Base-by-base conservation (phyloP, 2,329 filamentous ascomycete species). In the Alternaria sp. region DNA sequence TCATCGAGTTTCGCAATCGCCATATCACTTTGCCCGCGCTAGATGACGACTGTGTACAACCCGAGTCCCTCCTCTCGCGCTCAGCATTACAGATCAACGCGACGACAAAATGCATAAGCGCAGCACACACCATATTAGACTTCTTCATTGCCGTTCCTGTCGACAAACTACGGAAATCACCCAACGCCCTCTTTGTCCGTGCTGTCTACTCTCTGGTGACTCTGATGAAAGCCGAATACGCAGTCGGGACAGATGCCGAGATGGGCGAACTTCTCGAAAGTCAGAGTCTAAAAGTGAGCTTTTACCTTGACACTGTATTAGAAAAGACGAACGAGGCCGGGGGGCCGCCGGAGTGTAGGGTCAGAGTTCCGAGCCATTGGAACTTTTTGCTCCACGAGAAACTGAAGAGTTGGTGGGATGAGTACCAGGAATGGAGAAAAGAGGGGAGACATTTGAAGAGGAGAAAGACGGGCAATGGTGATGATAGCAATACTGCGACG, bases 21-120 rank as follows among this genome's bases (percentile, higher is more conserved):
- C 70, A 76, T 30, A 59, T 77, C 18, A 74, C 74, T 1, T 67
- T 78, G 3, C 76, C 76, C 5, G 73, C 74, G 3, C 64, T 78
- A 1, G 75, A 78, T 54, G 73, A 76, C 46, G 69, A 73, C 52
- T 68, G 67, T 28, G 60, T 76, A 9, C 74, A 78, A 44, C 75
- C 75, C 5, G 76, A 78, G 51, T 71, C 72, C 3, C 67, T 76
- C 1, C 66, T 75, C 3, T 73, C 74, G 0, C 73, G 73, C 30
- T 75, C 74, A 3, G 67, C 74, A 3, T 59, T 78, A 7, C 75
- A 78, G 58, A 74, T 77, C 59, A 76, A 77, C 41, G 75, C 76
- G 6, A 77, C 75, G 1, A 74, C 77, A 22, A 77, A 73, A 63
- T 74, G 71, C 55, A 74, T 78, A 30, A 67, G 65, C 49, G 62